Evolutionary conservation across 1,284 basidiomycete genomes (phyloP), one percentile per base, ranked within the genome.

Genomic region (Xerocomus nothofagi): DNA sequence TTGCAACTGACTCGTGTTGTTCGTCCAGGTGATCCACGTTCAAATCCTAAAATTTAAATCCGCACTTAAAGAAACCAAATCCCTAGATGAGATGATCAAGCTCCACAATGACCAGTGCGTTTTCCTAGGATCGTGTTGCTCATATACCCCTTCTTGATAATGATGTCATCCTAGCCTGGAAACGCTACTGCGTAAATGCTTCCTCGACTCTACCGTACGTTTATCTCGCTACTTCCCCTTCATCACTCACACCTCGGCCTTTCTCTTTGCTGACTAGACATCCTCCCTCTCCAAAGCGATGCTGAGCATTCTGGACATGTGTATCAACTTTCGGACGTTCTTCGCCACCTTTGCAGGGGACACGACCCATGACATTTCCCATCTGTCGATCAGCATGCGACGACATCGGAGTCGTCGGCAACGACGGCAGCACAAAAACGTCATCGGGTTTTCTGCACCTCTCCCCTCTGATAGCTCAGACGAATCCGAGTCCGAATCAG

Each of bases 71-170:
- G 62, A 71, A 24, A 81, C 79, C 2, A 75, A 72, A 39, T 89
- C 88, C 3, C 71, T 93, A 14, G 86, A 91, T 58, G 82, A 88
- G 46, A 86, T 92, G 74, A 87, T 93, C 43, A 67, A 70, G 21
- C 57, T 86, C 4, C 91, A 94, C 60, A 74, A 83, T 24, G 75
- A 80, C 33, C 84, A 93, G 90, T 92, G 59, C 59, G 88, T 73
- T 33, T 30, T 14, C 3, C 12, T 42, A 41, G 1, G 0, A 3
- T 27, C 9, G 2, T 42, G 5, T 10, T 23, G 14, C 24, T 31
- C 26, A 36, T 20, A 38, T 37, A 2, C 14, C 7, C 10, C 20
- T 15, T n/a, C 42, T 20, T 23, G 18, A 40, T 6, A 3, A 15
- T 8, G 0, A 27, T 14, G 34, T 31, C 14, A 26, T 14, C 6